Evolutionary conservation across 1,139 yeast species (phyloP), one percentile per base, ranked within the genome.

Genomic region (Suhomyces coccinellae): DNA sequence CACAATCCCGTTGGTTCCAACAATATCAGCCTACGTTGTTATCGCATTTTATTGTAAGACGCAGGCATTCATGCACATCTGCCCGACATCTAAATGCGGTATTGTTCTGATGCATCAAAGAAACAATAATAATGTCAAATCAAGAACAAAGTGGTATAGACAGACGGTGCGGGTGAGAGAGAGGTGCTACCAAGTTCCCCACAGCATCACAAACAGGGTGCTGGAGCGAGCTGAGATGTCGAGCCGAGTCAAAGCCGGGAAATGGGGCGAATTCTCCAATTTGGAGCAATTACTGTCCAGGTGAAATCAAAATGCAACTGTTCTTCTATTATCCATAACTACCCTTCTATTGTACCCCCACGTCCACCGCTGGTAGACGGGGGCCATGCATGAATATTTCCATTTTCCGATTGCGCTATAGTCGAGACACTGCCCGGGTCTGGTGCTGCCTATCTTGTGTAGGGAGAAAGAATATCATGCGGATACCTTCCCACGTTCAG

Each of bases 401-500:
- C 13, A 15, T 12, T 10, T 8, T 15, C 27, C 22, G 22, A 33
- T 34, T 27, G 17, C 22, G 32, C 36, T 26, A 30, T 38, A 27
- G 35, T 28, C 16, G 14, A 11, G 36, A 20, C 30, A 24, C 14
- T 29, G 17, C 13, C 29, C 24, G 29, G 12, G 17, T 11, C 24
- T 20, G 24, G 24, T 20, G 24, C 24, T 20, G 24, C 8, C 20
- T 27, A 38, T 14, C 40, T 30, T 11, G 40, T 28, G 30, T 38
- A 38, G 6, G 40, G 40, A 14, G 40, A 52, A 9, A 56, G 50
- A n/a, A 55, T 55, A 41, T 56, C 59, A 34, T 54, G 60, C 10
- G 59, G 60, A 34, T 52, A 55, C 30, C 58, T 36, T 8, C 58
- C 58, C 33, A 51, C 53, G 40, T 52, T 53, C 52, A 48, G 55